phyloP scores from a whole-genome alignment of 2,329 filamentous ascomycete species.

The Aspergillus hortae region DNA sequence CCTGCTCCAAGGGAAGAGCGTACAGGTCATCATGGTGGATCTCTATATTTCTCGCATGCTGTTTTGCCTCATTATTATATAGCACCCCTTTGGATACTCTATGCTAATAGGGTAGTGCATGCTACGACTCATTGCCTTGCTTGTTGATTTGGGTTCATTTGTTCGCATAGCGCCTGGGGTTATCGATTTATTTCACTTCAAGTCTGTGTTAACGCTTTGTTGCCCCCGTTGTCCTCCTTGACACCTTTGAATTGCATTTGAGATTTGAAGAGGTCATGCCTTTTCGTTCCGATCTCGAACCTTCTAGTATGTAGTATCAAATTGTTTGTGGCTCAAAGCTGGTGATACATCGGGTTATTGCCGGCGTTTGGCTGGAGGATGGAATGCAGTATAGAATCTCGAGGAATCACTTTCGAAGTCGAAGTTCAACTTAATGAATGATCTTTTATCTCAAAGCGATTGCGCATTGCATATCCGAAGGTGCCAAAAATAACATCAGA shows the following conservation, averaged over 20 bases:
- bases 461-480: not conserved
- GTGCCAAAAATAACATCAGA: not conserved
- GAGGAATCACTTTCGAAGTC: not conserved
- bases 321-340: not conserved
- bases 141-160: slow-evolving; percentile 25
- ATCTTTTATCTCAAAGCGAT: not conserved
- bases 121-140: slow-evolving; percentile 15
- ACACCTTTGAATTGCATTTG: not conserved
- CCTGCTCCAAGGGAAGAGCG: slow-evolving; percentile 9
- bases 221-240: not conserved
- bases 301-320: too few relatives aligned
- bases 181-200: slow-evolving; percentile 19
- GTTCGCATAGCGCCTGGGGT: slow-evolving; percentile 39
- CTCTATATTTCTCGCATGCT: slow-evolving; percentile 8
- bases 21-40: slow-evolving; percentile 4
- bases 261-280: not conserved
- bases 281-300: not conserved
- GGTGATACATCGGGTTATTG: not conserved
- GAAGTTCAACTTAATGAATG: not conserved
- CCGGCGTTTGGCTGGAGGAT: not conserved
- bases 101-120: slow-evolving; percentile 12
- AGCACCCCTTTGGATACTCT: slow-evolving; percentile 12
- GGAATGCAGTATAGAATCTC: not conserved
- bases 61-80: slow-evolving; percentile 16
- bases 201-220: slow-evolving; percentile 9